A percentile compares a stretch with the other conserved stretches of the same genome.
phyloP scores from a whole-genome alignment of 148 eudicot species.

The Rhododendron simsii region DNA sequence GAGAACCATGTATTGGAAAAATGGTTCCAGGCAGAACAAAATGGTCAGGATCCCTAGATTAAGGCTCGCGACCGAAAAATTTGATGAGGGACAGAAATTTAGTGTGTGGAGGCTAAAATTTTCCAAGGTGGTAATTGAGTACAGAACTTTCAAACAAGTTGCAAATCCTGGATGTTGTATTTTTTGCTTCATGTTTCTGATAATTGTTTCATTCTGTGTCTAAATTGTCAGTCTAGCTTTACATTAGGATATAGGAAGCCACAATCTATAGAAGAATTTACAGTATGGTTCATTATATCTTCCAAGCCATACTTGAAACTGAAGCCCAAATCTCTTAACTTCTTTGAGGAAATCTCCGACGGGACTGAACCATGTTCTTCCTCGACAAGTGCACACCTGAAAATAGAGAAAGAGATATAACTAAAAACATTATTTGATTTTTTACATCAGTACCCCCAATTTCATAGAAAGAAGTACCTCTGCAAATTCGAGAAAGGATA shows the following conservation, averaged over 20 bases:
- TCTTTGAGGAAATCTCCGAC: slow-evolving; percentile 57
- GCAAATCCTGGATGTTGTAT: not conserved
- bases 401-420: slow-evolving; percentile 2
- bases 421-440: not conserved
- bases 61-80: too few relatives aligned
- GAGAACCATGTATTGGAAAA: too few relatives aligned
- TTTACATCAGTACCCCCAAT: not conserved
- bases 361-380: slow-evolving; percentile 33
- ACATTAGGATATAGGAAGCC: slow-evolving; percentile 37
- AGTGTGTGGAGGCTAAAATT: not conserved
- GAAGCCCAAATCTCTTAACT: slow-evolving; percentile 65
- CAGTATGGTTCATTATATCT: slow-evolving; percentile 40
- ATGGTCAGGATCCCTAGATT: too few relatives aligned
- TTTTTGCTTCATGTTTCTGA: not conserved
- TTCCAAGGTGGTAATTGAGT: not conserved
- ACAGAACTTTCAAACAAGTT: not conserved
- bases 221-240: not conserved
- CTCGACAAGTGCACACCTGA: slow-evolving; percentile 16
- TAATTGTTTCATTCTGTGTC: not conserved
- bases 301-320: slow-evolving; percentile 32
- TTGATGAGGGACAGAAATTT: too few relatives aligned
- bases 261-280: slow-evolving; percentile 28
- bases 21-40: too few relatives aligned
- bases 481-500: slow-evolving; percentile 25
- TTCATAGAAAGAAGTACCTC: slow-evolving; percentile 23